A percentile compares a stretch with the other conserved stretches of the same genome.
Conservation (phyloP, 306 rosid genomes). For the Vigna reflexopilosa region DNA sequence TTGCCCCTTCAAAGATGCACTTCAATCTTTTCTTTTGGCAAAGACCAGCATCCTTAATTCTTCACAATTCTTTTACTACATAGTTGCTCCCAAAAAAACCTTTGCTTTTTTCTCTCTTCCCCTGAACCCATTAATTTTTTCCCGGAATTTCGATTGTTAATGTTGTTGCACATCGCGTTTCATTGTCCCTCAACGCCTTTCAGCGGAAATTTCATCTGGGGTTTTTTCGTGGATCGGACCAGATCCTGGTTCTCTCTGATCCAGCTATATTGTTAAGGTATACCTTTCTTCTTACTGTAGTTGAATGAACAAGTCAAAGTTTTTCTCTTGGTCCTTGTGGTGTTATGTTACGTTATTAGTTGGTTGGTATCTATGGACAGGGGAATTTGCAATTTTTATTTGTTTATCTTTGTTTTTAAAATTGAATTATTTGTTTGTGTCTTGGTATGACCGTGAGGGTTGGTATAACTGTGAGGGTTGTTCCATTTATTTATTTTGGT, state of each 20-base stretch:
- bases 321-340: constrained; percentile 37
- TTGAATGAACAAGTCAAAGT: constrained; percentile 61
- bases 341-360: constrained; percentile 22
- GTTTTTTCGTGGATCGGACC: constrained; percentile 68
- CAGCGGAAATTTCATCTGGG: constrained; percentile 56
- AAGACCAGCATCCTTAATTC: constrained; percentile 47
- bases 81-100: not conserved
- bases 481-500: constrained; percentile 14
- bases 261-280: constrained; percentile 54
- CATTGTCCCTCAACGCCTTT: constrained; percentile 43
- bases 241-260: constrained; percentile 73
- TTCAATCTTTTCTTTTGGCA: constrained; percentile 48
- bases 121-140: constrained; percentile 33
- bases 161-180: constrained; percentile 43
- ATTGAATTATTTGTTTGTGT: constrained; percentile 14
- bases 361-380: constrained; percentile 13
- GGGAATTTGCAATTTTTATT: constrained; percentile 35
- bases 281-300: constrained; percentile 42
- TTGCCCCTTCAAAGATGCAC: constrained; percentile 39
- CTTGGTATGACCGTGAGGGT: constrained; percentile 36
- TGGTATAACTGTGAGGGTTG: constrained; percentile 35
- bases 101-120: constrained; percentile 25
- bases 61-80: constrained; percentile 33
- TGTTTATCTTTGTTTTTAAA: constrained; percentile 37
- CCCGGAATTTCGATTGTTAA: constrained; percentile 41